Base-by-base conservation (phyloP, 2,329 filamentous ascomycete species). In the Septoria linicola region DNA sequence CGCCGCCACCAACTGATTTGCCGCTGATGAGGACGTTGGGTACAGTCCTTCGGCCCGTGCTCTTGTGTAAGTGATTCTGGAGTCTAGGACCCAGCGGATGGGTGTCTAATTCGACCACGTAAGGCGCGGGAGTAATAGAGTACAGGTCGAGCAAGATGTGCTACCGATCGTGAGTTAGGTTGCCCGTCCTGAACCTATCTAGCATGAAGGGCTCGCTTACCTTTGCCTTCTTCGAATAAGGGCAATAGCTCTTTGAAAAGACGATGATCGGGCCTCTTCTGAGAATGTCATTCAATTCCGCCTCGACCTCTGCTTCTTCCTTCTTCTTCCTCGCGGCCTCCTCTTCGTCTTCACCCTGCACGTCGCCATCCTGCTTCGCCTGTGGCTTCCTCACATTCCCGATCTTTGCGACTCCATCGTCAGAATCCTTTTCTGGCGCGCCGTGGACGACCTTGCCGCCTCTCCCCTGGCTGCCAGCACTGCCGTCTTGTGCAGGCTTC, bases 171-270 rank as follows among this genome's bases (percentile, higher is more conserved):
- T 10, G 16, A 11, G 43, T 58, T 41, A 54, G 55, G 41, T 35
- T 30, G n/a, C 39, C n/a, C 20, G 13, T 41, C 20, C 20, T 20
- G 14, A n/a, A 2, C 5, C 19, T 14, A 10, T 11, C n/a, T 41
- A 16, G 10, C 21, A 27, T 16, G n/a, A 16, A 8, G 21, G 10
- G 16, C 13, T 16, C 8, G 41, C 55, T 17, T 55, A 65, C 62
- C 73, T 99, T 99, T 39, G 93, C 93, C 61, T 83, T 84, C 67
- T 84, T 86, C 44, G 90, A 96, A 73, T 81, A 85, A 1, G 87
- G 89, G 70, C 93, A 99, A 73, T 92, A 96, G 1, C 87, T 82
- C 72, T 99, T 97, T 58, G 90, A 96, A 75, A 97, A 97, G 63
- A 99, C 89, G 68, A 96, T 88, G 54, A 97, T 85, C 13, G 92